phyloP scores from a whole-genome alignment of 2,329 filamentous ascomycete species.

The Rutstroemia sp. region DNA sequence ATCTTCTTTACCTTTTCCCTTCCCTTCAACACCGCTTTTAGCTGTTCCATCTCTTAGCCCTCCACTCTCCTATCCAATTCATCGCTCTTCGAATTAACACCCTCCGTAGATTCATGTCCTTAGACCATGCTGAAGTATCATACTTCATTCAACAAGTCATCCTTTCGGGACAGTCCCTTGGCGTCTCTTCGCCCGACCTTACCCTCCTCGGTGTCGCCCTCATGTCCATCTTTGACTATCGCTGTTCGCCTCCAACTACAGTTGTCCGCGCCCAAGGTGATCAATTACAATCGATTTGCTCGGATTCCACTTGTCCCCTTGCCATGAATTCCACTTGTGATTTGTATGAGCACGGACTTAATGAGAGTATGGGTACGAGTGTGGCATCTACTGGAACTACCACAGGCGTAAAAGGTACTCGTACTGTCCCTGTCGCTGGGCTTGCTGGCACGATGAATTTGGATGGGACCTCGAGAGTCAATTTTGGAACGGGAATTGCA shows the following conservation, averaged over 20 bases:
- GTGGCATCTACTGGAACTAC: neutral
- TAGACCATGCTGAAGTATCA: constrained; percentile 41
- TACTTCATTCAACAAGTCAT: constrained; percentile 56
- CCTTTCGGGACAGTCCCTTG: constrained; percentile 48
- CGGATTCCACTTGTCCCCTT: constrained; percentile 41
- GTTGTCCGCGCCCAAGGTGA: constrained; percentile 38
- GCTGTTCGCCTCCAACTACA: constrained; percentile 40
- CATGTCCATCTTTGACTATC: constrained; percentile 42
- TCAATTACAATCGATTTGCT: constrained; percentile 50
- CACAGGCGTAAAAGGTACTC: too few species aligned
- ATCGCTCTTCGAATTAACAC: constrained; percentile 1
- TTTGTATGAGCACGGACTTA: constrained; percentile 31
- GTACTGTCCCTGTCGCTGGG: too few species aligned
- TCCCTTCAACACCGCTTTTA: neutral
- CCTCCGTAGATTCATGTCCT: constrained; percentile 43
- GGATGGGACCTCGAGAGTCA: too few species aligned
- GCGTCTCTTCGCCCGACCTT: constrained; percentile 47
- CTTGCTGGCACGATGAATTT: too few species aligned
- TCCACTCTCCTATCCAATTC: too few species aligned
- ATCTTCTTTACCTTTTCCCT: neutral
- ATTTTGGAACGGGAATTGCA: too few species aligned
- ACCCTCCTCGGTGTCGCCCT: constrained; percentile 41
- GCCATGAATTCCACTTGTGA: constrained; percentile 39
- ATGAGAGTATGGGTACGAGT: constrained; percentile 5
- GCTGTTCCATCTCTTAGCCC: too few species aligned